Evolutionary conservation across 352 stramenopile species (phyloP), one percentile per base, ranked within the genome.

Genomic region (Phytophthora crassamura): DNA sequence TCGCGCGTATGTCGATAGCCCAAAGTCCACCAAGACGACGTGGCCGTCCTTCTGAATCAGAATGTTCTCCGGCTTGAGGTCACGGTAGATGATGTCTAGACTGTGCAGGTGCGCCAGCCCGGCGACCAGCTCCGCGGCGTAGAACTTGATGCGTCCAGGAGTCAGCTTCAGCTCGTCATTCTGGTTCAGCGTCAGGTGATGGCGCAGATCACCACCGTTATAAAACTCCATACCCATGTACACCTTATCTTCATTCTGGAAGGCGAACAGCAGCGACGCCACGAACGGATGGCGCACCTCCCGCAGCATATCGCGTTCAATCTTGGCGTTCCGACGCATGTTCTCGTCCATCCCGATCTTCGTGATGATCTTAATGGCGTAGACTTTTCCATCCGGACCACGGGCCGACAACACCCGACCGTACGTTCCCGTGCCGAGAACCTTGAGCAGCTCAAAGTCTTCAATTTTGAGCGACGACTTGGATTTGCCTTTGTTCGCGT

Each of bases 201-300:
- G 85, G 2, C 86, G 84, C 61, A 99, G 70, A 67, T 99, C 97
- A 14, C 98, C 98, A 34, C 98, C 98, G 43, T 97, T 97, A 82
- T 97, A 98, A 69, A 99, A 99, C 77, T 99, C 97, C 76, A 99
- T 96, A 16, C 98, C 97, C 60, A 99, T 91, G 80, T 99, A 99
- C 42, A 99, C 82, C 69, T 99, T 99, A 76, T 99, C 96, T 74
- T 97, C 80, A 58, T 97, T 98, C 83, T 99, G 97, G 75, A 99
- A 99, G 1, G 97, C 96, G 77, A 98, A 99, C 43, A 98, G 83
- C 33, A 99, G 72, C 67, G 96, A 98, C 46, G 98, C 97, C 32
- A 99, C 97, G 63, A 99, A 99, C 33, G 97, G 96, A 71, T 99
- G 97, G 43, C 94, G 88, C 18, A 99, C 88, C 34, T 97, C 79